phyloP scores from a whole-genome alignment of 768 basidiomycete genomes.

The Xerocomus brunneocitrinus region DNA sequence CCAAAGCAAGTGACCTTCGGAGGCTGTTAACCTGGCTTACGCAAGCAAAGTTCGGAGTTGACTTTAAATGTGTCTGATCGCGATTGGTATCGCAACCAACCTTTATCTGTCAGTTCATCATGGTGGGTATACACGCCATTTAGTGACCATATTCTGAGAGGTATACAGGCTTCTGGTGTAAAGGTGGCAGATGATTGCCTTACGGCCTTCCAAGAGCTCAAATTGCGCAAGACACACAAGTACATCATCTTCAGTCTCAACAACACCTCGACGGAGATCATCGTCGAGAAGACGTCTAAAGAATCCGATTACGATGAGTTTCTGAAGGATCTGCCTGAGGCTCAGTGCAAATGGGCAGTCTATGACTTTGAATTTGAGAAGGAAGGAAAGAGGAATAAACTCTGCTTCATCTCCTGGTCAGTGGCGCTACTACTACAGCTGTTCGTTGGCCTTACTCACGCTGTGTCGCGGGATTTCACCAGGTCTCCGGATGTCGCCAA shows the following conservation, averaged over 20 bases:
- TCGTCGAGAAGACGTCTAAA: constrained; percentile 62
- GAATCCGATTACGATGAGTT: constrained; percentile 65
- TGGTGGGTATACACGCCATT: constrained; percentile 23
- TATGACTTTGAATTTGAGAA: constrained; percentile 87
- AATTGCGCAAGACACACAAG: constrained; percentile 54
- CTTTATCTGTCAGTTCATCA: constrained; percentile 23
- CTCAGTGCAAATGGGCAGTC: constrained; percentile 79
- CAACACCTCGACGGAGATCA: constrained; percentile 57
- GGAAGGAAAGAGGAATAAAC: constrained; percentile 79
- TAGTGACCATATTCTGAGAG: background rate
- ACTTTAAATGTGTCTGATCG: constrained; percentile 14
- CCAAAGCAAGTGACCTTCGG: background rate
- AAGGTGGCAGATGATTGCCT: constrained; percentile 50
- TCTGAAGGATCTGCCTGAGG: constrained; percentile 62
- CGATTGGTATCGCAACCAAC: constrained; percentile 23
- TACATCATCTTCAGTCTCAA: constrained; percentile 82
- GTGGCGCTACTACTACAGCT: constrained; percentile 28
- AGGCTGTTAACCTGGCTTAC: constrained; percentile 9
- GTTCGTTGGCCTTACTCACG: background rate
- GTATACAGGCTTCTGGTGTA: constrained; percentile 34
- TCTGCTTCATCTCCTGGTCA: constrained; percentile 84
- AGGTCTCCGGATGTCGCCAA: constrained; percentile 88
- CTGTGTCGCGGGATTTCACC: background rate
- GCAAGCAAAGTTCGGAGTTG: constrained; percentile 26
- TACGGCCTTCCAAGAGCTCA: constrained; percentile 13